Evolutionary conservation across 2,329 filamentous ascomycete species (phyloP).

Genomic region (Scedosporium dehoogii): DNA sequence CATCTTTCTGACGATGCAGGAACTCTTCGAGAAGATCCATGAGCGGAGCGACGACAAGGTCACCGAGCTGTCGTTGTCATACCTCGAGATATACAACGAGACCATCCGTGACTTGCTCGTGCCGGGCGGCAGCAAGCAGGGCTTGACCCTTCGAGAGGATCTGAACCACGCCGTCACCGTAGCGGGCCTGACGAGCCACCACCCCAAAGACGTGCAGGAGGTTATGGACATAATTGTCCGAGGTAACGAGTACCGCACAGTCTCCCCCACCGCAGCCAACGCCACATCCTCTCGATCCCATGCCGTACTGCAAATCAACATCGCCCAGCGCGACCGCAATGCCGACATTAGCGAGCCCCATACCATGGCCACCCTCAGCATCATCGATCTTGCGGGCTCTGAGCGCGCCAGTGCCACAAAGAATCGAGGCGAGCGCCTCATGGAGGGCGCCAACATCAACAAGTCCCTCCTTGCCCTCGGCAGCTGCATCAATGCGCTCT

Average conservation of each 20-base stretch:
- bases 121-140: constrained; percentile 71
- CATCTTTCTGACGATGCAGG: constrained; percentile 98
- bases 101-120: constrained; percentile 91
- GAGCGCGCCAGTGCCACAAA: constrained; percentile 95
- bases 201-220: constrained; percentile 82
- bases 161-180: constrained; percentile 89
- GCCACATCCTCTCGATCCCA: constrained; percentile 96
- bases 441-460: constrained; percentile 98
- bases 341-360: constrained; percentile 88
- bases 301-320: constrained; percentile 92
- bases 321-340: constrained; percentile 89
- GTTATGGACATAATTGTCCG: constrained; percentile 99
- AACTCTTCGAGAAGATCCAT: constrained; percentile 91
- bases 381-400: constrained; percentile 93
- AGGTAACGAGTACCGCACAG: constrained; percentile 89
- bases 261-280: constrained; percentile 94
- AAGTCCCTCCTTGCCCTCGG: constrained; percentile 91
- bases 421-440: constrained; percentile 81
- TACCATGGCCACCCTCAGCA: constrained; percentile 95
- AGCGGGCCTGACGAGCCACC: constrained; percentile 80
- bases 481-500: constrained; percentile 96
- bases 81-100: constrained; percentile 98
- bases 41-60: constrained; percentile 78
- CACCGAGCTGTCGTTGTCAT: constrained; percentile 85
- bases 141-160: constrained; percentile 89